Conservation (phyloP, 2,329 filamentous ascomycete genomes). For the Apiospora malaysiana region DNA sequence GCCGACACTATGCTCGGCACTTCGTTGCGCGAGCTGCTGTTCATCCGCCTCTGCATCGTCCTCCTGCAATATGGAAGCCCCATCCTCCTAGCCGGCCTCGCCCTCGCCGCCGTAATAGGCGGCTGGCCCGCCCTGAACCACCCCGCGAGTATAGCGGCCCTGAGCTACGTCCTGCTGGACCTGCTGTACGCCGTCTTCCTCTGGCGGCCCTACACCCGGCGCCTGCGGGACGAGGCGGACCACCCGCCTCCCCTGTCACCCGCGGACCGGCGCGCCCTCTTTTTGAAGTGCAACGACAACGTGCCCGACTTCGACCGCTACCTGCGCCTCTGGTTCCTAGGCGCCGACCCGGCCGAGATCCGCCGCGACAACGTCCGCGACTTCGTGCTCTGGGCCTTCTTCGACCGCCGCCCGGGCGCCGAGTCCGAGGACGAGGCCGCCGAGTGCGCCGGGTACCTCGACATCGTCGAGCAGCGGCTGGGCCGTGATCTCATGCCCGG, state of each 20-base stretch:
- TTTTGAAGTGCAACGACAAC: constrained; percentile 60
- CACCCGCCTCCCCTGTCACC: constrained; percentile 50
- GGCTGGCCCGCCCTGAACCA: constrained; percentile 29
- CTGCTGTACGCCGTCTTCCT: constrained; percentile 48
- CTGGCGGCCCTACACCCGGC: constrained; percentile 48
- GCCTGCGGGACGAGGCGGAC: constrained; percentile 45
- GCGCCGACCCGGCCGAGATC: constrained; percentile 61
- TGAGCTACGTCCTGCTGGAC: constrained; percentile 46
- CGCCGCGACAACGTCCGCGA: constrained; percentile 71
- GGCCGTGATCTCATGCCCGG: constrained; percentile 59
- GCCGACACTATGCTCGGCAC: constrained; percentile 38
- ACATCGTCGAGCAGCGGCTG: constrained; percentile 58
- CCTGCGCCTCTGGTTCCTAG: constrained; percentile 70
- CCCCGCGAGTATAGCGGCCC: constrained; percentile 30
- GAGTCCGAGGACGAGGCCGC: constrained; percentile 41
- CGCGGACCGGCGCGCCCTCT: constrained; percentile 59
- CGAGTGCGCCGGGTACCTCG: constrained; percentile 55
- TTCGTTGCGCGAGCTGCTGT: constrained; percentile 44
- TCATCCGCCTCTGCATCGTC: constrained; percentile 53
- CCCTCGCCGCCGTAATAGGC: constrained; percentile 32
- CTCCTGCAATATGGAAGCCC: constrained; percentile 51
- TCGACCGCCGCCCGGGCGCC: constrained; percentile 48
- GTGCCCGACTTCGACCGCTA: constrained; percentile 62
- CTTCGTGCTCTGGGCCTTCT: constrained; percentile 72
- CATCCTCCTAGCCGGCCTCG: constrained; percentile 43